phyloP scores from a whole-genome alignment of 148 eudicot genomes.

The Silene uniflora region DNA sequence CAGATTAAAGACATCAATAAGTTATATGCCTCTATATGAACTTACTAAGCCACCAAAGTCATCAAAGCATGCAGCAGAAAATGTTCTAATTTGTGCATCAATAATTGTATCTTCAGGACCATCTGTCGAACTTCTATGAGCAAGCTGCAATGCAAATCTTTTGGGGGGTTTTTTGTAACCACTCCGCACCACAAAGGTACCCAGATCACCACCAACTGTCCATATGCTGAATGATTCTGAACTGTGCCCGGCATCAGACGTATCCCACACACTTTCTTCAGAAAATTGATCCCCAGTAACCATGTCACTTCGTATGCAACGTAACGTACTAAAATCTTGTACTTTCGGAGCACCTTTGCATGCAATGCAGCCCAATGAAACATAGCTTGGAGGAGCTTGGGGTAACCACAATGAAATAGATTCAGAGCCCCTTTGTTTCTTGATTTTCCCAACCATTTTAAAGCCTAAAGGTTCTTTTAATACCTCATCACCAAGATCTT shows the following conservation, averaged over 20 bases:
- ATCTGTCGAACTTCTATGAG: constrained; percentile 48
- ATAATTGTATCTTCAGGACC: constrained; percentile 75
- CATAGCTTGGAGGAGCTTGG: constrained; percentile 95
- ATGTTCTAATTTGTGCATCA: constrained; percentile 81
- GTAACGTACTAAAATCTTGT: constrained; percentile 58
- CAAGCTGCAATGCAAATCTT: constrained; percentile 83
- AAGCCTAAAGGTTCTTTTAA: constrained; percentile 60
- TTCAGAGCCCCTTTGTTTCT: constrained; percentile 67
- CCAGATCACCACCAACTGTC: constrained; percentile 72
- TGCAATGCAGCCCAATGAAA: constrained; percentile 86
- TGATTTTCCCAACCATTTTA: constrained; percentile 71
- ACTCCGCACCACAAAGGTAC: constrained; percentile 70
- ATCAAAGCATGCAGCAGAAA: constrained; percentile 93
- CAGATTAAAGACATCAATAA: background rate
- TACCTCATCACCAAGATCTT: constrained; percentile 68
- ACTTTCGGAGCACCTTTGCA: constrained; percentile 75
- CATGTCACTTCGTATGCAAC: constrained; percentile 92
- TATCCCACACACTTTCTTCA: constrained; percentile 88
- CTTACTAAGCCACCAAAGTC: constrained; percentile 97
- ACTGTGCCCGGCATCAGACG: constrained; percentile 50
- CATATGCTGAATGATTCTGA: constrained; percentile 79
- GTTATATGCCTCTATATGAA: background rate
- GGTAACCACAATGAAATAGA: constrained; percentile 84
- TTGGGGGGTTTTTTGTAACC: constrained; percentile 85
- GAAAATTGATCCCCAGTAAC: constrained; percentile 77